A percentile compares a stretch with the other conserved stretches of the same genome.
phyloP scores from a whole-genome alignment of 208 protist genomes.

The Crithidia mellificae region DNA sequence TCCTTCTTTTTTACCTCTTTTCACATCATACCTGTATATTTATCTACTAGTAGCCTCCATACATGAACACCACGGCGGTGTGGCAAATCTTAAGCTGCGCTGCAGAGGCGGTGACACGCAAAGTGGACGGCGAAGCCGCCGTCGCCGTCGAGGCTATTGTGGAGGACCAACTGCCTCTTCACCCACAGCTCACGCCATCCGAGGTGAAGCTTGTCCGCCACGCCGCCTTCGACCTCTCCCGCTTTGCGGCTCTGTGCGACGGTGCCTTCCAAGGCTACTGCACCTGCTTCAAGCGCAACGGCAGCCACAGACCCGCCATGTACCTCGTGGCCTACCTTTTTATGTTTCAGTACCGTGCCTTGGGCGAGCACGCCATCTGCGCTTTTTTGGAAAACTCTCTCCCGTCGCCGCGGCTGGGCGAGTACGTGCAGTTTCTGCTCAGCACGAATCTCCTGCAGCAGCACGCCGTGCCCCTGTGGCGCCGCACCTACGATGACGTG shows the following conservation, averaged over 20 bases:
- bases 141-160: slow-evolving; percentile 47
- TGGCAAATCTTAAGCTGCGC: slow-evolving; percentile 60
- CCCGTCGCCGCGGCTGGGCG: slow-evolving; percentile 47
- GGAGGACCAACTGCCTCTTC: slow-evolving; percentile 34
- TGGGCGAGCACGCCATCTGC: slow-evolving; percentile 52
- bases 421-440: slow-evolving; percentile 69
- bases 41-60: no score
- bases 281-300: slow-evolving; percentile 61
- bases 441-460: slow-evolving; percentile 30
- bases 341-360: slow-evolving; percentile 58
- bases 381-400: slow-evolving; percentile 55
- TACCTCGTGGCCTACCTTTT: slow-evolving; percentile 76
- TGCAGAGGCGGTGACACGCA: slow-evolving; percentile 30
- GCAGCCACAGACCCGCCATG: slow-evolving; percentile 50
- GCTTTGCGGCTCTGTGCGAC: slow-evolving; percentile 67
- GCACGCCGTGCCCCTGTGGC: slow-evolving; percentile 52
- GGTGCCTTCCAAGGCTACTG: slow-evolving; percentile 78
- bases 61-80: slow-evolving; percentile 55
- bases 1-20: no score
- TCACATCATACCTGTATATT: no score
- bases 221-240: slow-evolving; percentile 47
- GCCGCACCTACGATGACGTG: slow-evolving; percentile 49
- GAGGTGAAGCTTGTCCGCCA: slow-evolving; percentile 53
- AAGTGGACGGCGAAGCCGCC: slow-evolving; percentile 11
- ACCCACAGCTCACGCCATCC: slow-evolving; percentile 22